Evolutionary conservation across 1,284 basidiomycete genomes (phyloP).

Genomic region (Leccinum angustisporum): DNA sequence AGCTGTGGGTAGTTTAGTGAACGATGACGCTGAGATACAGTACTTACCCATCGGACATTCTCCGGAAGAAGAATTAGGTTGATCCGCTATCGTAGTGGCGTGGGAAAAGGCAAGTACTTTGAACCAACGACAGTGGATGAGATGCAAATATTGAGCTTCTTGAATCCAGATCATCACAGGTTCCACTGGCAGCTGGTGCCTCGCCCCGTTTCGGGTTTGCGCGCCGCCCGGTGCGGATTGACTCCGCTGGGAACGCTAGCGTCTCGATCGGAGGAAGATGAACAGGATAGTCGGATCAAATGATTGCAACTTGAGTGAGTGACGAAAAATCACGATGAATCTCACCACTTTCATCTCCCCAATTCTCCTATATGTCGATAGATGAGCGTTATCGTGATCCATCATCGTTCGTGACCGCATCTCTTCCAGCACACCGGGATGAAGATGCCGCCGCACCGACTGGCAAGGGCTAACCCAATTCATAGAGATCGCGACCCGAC

Average conservation of each 20-base stretch:
- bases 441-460: not conserved
- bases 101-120: not conserved
- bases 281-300: slow-evolving; percentile 8
- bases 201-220: slow-evolving; percentile 13
- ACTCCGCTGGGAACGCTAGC: slow-evolving; percentile 11
- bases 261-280: slow-evolving; percentile 15
- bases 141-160: not conserved
- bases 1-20: too few relatives aligned
- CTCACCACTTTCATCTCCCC: not conserved
- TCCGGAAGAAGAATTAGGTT: too few relatives aligned
- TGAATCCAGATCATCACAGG: not conserved
- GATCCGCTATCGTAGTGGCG: not conserved
- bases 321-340: not conserved
- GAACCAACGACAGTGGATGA: not conserved
- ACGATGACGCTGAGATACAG: too few relatives aligned
- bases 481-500: slow-evolving; percentile 4
- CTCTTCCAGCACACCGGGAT: not conserved
- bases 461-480: not conserved
- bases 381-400: slow-evolving; percentile 1
- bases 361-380: not conserved
- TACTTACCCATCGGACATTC: too few relatives aligned
- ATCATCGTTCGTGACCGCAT: not conserved
- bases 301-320: not conserved
- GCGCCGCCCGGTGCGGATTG: slow-evolving; percentile 2
- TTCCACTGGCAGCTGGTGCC: not conserved